Base-by-base conservation (phyloP, 2,329 filamentous ascomycete species). In the Fusarium humuli region DNA sequence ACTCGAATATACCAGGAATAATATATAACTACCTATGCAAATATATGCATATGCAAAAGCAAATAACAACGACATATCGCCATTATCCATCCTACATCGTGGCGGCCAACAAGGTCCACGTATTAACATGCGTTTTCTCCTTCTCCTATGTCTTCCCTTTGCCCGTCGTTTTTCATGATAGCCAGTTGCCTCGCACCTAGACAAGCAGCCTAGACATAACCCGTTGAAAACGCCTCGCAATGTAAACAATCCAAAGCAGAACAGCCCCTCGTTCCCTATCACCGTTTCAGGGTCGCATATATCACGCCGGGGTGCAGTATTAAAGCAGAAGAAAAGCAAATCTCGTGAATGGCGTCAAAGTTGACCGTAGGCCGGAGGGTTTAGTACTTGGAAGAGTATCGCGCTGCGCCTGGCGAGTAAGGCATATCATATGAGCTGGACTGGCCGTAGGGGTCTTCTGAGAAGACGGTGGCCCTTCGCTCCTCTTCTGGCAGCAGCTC, bases 401-500 rank as follows among this genome's bases (percentile, higher is more conserved):
- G 80, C 49, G 78, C 79, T 20, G 80, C 69, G 54, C 78, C 55
- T 32, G 83, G 84, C 32, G 85, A 85, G 75, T 84, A 86, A 7
- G 84, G 80, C 72, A 85, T 79, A 59, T 89, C 87, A 76, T 85
- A 88, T 9, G 81, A 79, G 67, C 83, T 86, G 4, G 86, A 82
- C 41, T 89, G 88, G 53, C 83, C 85, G 67, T 89, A 89, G 3
- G 87, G 87, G 69, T 91, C 89, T 61, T 94, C 91, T 47, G 86
- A 83, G 80, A 94, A 96, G 47, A 92, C 81, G 4, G 92, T 94
- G 23, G 84, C 84, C 62, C 92, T 88, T 64, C 92, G 90, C 63
- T 95, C 92, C 60, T 96, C 93, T 71, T 96, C 93, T 46, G 91
- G 88, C 20, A 96, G 85, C 13, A 93, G 86, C 69, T 98, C 95